phyloP scores from a whole-genome alignment of 805 yeast species.

The Torulaspora delbrueckii region DNA sequence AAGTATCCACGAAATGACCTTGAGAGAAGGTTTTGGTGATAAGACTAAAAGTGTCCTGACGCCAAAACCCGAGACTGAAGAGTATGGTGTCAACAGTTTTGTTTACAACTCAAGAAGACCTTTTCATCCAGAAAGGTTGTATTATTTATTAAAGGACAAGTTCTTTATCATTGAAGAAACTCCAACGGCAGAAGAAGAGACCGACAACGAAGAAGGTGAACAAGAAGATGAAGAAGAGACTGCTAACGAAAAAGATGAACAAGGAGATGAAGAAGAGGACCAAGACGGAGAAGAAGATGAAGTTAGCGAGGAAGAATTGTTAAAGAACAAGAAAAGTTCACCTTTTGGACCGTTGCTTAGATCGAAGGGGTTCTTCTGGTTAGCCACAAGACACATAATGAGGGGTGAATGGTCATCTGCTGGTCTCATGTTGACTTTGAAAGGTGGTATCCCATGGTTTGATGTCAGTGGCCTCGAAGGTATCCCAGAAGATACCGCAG shows the following conservation, averaged over 20 bases:
- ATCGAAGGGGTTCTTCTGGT: constrained; percentile 44
- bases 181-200: constrained; percentile 40
- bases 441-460: constrained; percentile 44
- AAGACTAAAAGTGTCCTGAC: constrained; percentile 26
- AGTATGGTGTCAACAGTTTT: constrained; percentile 43
- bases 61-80: constrained; percentile 45
- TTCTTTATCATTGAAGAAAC: constrained; percentile 41
- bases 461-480: constrained; percentile 34
- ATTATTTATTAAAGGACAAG: constrained; percentile 36
- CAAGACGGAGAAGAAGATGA: constrained; percentile 32
- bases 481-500: constrained; percentile 35
- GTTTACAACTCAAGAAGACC: constrained; percentile 41
- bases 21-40: constrained; percentile 35
- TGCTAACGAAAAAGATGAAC: constrained; percentile 28
- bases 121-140: constrained; percentile 43
- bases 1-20: constrained; percentile 39
- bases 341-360: constrained; percentile 38
- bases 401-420: constrained; percentile 46
- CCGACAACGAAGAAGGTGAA: constrained; percentile 38
- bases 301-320: constrained; percentile 31
- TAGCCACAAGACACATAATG: constrained; percentile 40
- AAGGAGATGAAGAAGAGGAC: constrained; percentile 30
- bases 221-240: constrained; percentile 33
- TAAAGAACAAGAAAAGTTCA: constrained; percentile 37
- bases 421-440: constrained; percentile 40